Conservation (phyloP, 2,329 filamentous ascomycete genomes). For the Ophiostoma himal-ulmi region DNA sequence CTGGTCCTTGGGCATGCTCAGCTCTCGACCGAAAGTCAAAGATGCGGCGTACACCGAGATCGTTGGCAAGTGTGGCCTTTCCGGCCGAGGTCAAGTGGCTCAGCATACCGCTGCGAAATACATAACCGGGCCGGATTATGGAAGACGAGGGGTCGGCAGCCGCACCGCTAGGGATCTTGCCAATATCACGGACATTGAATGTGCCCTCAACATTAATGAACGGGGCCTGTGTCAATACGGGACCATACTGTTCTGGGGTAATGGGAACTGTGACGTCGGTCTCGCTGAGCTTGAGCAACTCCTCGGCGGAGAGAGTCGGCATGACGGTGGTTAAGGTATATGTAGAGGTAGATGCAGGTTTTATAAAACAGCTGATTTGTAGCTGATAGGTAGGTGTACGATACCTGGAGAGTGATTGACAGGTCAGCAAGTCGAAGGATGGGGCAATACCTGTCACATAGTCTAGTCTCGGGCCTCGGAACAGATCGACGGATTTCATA, state of each 20-base stretch:
- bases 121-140: slow-evolving; percentile 37
- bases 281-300: slow-evolving; percentile 37
- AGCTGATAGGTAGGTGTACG: too few species aligned
- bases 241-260: slow-evolving; percentile 33
- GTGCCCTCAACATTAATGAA: slow-evolving; percentile 44
- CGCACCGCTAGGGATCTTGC: slow-evolving; percentile 34
- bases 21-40: slow-evolving; percentile 47
- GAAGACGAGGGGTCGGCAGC: slow-evolving; percentile 26
- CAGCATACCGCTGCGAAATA: slow-evolving; percentile 46
- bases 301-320: slow-evolving; percentile 22
- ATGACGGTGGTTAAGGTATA: neutral
- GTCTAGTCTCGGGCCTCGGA: neutral
- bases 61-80: slow-evolving; percentile 35
- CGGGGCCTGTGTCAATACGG: slow-evolving; percentile 39
- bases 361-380: neutral
- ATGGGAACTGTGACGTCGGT: slow-evolving; percentile 40
- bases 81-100: slow-evolving; percentile 34
- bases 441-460: neutral
- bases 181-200: slow-evolving; percentile 49
- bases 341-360: neutral
- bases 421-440: neutral
- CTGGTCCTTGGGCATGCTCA: slow-evolving; percentile 41
- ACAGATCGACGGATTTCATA: neutral
- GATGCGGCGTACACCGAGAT: slow-evolving; percentile 40
- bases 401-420: too few species aligned